These are phyloP conservation scores for Coprinopsis strossmayeri DNA, from an alignment of 768 basidiomycete species.

Conservation along the genomic window DNA sequence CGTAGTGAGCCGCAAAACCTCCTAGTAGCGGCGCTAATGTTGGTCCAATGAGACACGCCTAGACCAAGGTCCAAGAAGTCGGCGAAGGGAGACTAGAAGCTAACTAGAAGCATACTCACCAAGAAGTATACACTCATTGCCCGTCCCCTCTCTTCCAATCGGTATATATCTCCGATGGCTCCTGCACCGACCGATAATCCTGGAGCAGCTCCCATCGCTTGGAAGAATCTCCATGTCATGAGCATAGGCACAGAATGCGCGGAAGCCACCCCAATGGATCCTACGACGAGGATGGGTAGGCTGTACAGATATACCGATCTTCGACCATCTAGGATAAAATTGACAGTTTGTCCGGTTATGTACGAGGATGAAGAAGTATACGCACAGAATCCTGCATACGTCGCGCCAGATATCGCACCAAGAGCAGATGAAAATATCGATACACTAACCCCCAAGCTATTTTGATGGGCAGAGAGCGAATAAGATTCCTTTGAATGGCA, in stretches of 20 bases:
- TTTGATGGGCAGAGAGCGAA: too few species aligned
- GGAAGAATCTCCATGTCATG: constrained; percentile 57
- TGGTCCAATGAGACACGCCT: constrained; percentile 53
- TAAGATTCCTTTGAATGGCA: too few species aligned
- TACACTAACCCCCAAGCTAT: constrained; percentile 30
- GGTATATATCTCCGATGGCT: constrained; percentile 63
- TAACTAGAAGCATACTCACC: constrained; percentile 22
- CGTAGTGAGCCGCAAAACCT: constrained; percentile 51
- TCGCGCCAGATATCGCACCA: constrained; percentile 25
- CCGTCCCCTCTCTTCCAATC: constrained; percentile 50
- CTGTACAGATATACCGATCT: constrained; percentile 50
- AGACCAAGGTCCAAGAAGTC: neutral
- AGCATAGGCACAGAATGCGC: constrained; percentile 38
- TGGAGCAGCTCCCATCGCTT: constrained; percentile 58
- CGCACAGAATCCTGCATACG: constrained; percentile 35
- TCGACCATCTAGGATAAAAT: constrained; percentile 49
- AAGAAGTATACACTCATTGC: constrained; percentile 56
- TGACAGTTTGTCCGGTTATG: neutral
- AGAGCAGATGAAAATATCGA: constrained; percentile 27
- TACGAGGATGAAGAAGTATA: neutral
- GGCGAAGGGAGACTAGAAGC: neutral
- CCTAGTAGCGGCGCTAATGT: constrained; percentile 56
- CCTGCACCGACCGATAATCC: constrained; percentile 51
- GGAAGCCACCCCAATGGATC: constrained; percentile 52
- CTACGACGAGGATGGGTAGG: constrained; percentile 52